These are phyloP conservation scores for Macrolepiota dolichaula DNA, from an alignment of 768 basidiomycete species.

Conservation along the genomic window DNA sequence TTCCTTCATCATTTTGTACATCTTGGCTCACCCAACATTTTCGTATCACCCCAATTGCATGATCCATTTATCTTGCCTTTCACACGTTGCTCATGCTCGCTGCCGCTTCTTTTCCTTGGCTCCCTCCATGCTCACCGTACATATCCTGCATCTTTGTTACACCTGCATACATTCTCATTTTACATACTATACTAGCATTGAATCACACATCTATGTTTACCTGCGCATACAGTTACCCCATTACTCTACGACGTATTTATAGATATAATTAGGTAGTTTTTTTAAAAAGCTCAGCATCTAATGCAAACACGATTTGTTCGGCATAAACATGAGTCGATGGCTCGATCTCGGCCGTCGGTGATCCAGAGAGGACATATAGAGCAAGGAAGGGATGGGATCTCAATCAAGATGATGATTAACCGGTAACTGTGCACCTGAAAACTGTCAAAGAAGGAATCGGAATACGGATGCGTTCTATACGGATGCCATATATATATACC, in stretches of 20 bases:
- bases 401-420: not conserved
- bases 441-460: not conserved
- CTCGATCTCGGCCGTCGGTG: not conserved
- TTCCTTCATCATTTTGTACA: not conserved
- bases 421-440: not conserved
- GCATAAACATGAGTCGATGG: not conserved
- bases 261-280: slow-evolving; percentile 4
- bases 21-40: not conserved
- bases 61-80: not conserved
- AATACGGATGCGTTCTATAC: not conserved
- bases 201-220: not conserved
- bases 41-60: slow-evolving; percentile 1
- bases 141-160: not conserved
- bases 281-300: not conserved
- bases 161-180: not conserved
- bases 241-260: slow-evolving; percentile 1
- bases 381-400: not conserved
- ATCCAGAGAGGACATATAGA: not conserved
- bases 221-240: slow-evolving; percentile 1
- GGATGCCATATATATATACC: not conserved
- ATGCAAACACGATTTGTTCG: not conserved
- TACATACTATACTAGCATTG: not conserved
- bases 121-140: not conserved
- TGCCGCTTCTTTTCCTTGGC: not conserved
- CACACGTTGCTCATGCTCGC: not conserved